Base-by-base conservation (phyloP, 768 basidiomycete genomes). In the Paxillus rubicundulus region DNA sequence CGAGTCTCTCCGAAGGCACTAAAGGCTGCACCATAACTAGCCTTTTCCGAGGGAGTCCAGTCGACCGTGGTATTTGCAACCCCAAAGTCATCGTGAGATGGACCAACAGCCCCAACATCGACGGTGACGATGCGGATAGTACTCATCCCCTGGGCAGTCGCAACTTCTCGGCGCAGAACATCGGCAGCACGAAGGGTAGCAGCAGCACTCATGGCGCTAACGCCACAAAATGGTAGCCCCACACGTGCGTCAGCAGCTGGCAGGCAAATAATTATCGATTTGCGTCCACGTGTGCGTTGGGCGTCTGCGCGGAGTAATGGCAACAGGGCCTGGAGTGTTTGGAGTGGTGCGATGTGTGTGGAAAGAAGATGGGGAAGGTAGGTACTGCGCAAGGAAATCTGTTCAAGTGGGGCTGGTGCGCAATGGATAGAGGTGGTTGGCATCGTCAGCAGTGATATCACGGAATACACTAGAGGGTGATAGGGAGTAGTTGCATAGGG, bases 261-360 rank as follows among this genome's bases (percentile, higher is more conserved):
- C 9, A 92, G 70, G 63, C 89, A 91, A 33, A 92, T 71, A 39
- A 92, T 74, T 55, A 92, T 83, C 12, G 81, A 68, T 41, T 59
- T 66, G 54, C 50, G 59, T 24, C 55, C 64, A 77, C 74, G 66
- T 74, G 77, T 9, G 72, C 74, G 42, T 77, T 79, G 42, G 75
- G 86, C 78, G n/a, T 80, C 80, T 14, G 82, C 77, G 52, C 90
- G 87, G 41, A 93, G 74, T 28, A 91, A 76, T 2, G 91, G 90
- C 32, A 93, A 74, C 24, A 92, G 75, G 1, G 84, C 79, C 58
- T 92, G 90, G 38, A 92, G 77, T 49, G 86, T 78, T 59, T 87
- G 84, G 39, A 92, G 77, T 10, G 91, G 91, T 2, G 82, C 82
- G 59, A 92, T 74, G 58, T 92, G 89, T 1, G 89, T 86, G 1